Base-by-base conservation (phyloP, 2,329 filamentous ascomycete species). In the Neonectria coccinea region DNA sequence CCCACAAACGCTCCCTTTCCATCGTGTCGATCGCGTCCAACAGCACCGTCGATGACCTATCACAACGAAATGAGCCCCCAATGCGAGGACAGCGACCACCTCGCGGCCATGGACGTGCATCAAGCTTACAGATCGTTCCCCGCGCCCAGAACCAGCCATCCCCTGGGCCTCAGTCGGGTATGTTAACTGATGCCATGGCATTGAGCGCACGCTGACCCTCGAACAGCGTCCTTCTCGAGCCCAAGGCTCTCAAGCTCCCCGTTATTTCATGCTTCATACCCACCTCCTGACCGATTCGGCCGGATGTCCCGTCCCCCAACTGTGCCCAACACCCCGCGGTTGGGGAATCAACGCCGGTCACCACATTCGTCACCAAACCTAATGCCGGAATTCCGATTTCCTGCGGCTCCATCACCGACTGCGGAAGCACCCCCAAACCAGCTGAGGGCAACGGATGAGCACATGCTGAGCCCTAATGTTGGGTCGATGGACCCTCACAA, bases 1-100 rank as follows among this genome's bases (percentile, higher is more conserved):
- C 84, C 57, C 92, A 94, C 73, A 89, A 91, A 76, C 85, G 92
- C 71, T 95, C 92, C 3, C 85, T 96, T 31, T 96, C 92, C 18
- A 95, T 96, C 67, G 88, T 95, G 50, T 95, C 92, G 10, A 88
- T 95, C 71, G 91, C 90, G 11, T 88, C 88, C 20, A 80, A 81
- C 41, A 82, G 80, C 31, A 79, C 81, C 20, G 79, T 83, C 44
- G 85, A 86, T 22, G 85, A 86, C 47, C 79, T 83, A 47, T 70
- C 73, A 20, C 79, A 81, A 53, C 78, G 77, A 60, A 82, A 81
- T 67, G 82, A 85, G 29, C 70, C 77, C 14, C 74, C 80, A 2
- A 66, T 74, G 33, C 78, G 81, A 70, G 79, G 84, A 20, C 80
- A 84, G 56, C 84, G 88, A 56, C 85, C 88, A 20, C 76, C 74